Conservation (phyloP, 2,329 filamentous ascomycete species). For the Paramyrothecium roridum region DNA sequence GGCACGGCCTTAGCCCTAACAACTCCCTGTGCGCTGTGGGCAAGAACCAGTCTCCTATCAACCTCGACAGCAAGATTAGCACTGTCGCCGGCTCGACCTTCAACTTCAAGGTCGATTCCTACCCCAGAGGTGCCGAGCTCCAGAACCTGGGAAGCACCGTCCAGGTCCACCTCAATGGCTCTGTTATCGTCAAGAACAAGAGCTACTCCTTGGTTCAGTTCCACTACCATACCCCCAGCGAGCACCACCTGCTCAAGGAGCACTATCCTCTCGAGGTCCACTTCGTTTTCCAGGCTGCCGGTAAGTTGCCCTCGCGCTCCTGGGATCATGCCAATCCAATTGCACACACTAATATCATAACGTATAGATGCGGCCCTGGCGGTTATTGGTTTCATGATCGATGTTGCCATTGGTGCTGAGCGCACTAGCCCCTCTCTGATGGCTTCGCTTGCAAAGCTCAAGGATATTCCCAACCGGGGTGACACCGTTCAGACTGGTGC, state of each 20-base stretch:
- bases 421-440: slow-evolving; percentile 9
- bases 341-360: neutral
- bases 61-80: slow-evolving; percentile 28
- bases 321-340: neutral
- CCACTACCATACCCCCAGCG: slow-evolving; percentile 56
- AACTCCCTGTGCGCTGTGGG: slow-evolving; percentile 44
- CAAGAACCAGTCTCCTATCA: slow-evolving; percentile 50
- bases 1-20: slow-evolving; percentile 37
- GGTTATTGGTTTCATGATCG: slow-evolving; percentile 18
- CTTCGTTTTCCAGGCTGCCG: slow-evolving; percentile 32
- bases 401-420: neutral
- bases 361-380: neutral
- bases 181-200: slow-evolving; percentile 31
- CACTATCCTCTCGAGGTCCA: slow-evolving; percentile 37
- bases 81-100: slow-evolving; percentile 19
- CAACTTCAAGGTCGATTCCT: slow-evolving; percentile 25
- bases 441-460: slow-evolving; percentile 24
- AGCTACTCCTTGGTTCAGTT: slow-evolving; percentile 46
- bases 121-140: slow-evolving; percentile 31
- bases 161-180: slow-evolving; percentile 43
- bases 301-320: neutral
- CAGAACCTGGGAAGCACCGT: slow-evolving; percentile 45
- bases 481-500: neutral
- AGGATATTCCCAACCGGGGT: slow-evolving; percentile 12
- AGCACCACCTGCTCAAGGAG: slow-evolving; percentile 46